These are phyloP conservation scores for Huiozyma naganishii DNA, from an alignment of 805 yeast species.

Conservation along the genomic window DNA sequence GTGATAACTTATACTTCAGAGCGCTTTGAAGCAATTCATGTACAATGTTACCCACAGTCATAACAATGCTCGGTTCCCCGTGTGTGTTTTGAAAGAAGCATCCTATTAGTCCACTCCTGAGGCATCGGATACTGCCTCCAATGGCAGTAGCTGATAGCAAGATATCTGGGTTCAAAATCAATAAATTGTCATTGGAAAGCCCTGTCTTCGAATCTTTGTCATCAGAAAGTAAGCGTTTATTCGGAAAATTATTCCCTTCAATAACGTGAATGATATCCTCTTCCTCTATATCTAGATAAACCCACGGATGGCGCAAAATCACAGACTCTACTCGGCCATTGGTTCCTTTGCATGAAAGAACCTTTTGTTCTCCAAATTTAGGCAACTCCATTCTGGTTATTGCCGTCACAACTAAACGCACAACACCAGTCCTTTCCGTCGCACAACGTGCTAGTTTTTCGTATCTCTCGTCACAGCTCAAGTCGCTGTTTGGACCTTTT, in stretches of 20 bases:
- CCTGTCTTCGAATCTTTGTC: conserved; percentile 20
- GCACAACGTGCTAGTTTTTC: conserved; percentile 32
- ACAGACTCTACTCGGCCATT: conserved; percentile 30
- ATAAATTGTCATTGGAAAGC: conserved; percentile 38
- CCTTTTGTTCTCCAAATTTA: conserved; percentile 34
- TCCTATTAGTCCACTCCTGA: conserved; percentile 55
- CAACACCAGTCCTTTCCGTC: conserved; percentile 35
- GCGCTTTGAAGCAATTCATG: conserved; percentile 58
- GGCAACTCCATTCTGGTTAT: conserved; percentile 11
- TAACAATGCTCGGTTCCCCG: conserved; percentile 51
- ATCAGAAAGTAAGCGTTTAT: conserved; percentile 22
- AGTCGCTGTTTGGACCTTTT: not conserved
- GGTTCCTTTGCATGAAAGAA: conserved; percentile 41
- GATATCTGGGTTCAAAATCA: conserved; percentile 77
- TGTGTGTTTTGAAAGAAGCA: conserved; percentile 43
- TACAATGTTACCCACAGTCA: conserved; percentile 72
- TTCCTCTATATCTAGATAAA: conserved; percentile 34
- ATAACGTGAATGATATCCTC: conserved; percentile 57
- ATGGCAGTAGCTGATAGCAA: conserved; percentile 73
- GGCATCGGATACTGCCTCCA: conserved; percentile 65
- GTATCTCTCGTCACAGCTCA: not conserved
- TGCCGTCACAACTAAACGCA: conserved; percentile 20
- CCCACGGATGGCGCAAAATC: conserved; percentile 53
- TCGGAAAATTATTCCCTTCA: conserved; percentile 28
- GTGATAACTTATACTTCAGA: conserved; percentile 26